These are phyloP conservation scores for Dissoconium aciculare DNA, from an alignment of 2,329 filamentous ascomycete genomes.

Conservation along the genomic window DNA sequence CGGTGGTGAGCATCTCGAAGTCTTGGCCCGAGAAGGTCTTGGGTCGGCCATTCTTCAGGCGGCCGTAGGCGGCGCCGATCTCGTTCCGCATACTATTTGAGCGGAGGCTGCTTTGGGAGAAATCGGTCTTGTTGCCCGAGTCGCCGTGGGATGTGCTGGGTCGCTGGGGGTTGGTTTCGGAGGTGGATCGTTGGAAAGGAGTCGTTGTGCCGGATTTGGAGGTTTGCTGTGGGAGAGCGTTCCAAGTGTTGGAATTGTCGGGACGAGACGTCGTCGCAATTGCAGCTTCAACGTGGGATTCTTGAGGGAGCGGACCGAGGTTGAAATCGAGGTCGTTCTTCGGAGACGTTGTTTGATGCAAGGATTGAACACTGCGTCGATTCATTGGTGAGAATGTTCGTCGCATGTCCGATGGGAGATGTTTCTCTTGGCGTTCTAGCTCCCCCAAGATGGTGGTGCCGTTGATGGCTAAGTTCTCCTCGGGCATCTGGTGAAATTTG, in stretches of 20 bases:
- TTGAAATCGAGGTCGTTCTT: constrained; percentile 12
- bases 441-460: constrained; percentile 56
- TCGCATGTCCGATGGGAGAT: constrained; percentile 29
- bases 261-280: too few species aligned
- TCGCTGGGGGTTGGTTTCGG: constrained; percentile 10
- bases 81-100: constrained; percentile 18
- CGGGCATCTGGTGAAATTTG: constrained; percentile 52
- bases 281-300: neutral
- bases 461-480: constrained; percentile 57
- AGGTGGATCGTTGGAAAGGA: constrained; percentile 17
- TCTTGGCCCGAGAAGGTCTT: constrained; percentile 15
- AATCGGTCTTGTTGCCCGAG: too few species aligned
- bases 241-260: too few species aligned
- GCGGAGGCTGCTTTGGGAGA: too few species aligned
- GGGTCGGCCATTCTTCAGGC: constrained; percentile 13
- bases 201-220: too few species aligned
- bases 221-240: too few species aligned
- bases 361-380: constrained; percentile 16
- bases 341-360: constrained; percentile 14
- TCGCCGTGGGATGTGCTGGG: constrained; percentile 16
- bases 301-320: neutral
- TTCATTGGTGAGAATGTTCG: constrained; percentile 20
- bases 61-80: neutral
- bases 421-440: constrained; percentile 43
- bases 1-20: constrained; percentile 7